A percentile compares a stretch with the other conserved stretches of the same genome.
These are phyloP conservation scores for Eutrema heterophyllum DNA, from an alignment of 345 rosid genomes.

Conservation along the genomic window DNA sequence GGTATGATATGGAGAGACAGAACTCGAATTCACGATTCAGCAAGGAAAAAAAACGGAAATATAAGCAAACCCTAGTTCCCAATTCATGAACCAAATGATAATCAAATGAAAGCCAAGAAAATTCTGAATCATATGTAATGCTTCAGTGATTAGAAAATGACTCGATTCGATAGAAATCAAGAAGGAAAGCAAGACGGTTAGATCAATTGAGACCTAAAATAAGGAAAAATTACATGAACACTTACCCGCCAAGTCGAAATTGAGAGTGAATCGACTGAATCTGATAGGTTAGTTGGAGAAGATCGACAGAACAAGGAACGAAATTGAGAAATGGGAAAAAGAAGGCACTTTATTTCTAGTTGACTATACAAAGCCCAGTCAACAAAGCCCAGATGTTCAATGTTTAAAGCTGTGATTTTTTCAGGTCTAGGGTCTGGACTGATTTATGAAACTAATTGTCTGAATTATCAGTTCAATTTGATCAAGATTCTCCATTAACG, in stretches of 20 bases:
- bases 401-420: not conserved
- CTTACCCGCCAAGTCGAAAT: slow-evolving; percentile 8
- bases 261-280: not conserved
- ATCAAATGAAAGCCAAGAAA: not conserved
- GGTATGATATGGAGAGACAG: not conserved
- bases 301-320: not conserved
- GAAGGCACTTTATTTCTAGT: not conserved
- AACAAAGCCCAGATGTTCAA: slow-evolving; percentile 17
- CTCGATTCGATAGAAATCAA: not conserved
- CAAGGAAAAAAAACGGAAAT: not conserved
- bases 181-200: not conserved
- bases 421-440: not conserved
- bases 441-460: not conserved
- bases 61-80: slow-evolving; percentile 8
- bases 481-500: not conserved
- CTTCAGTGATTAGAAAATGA: not conserved
- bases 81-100: not conserved
- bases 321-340: not conserved
- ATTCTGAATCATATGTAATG: not conserved
- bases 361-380: slow-evolving; percentile 19
- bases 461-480: not conserved
- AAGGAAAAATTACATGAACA: not conserved
- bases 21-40: not conserved
- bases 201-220: not conserved
- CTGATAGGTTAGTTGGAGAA: slow-evolving; percentile 9